These are phyloP conservation scores for Aspergillus arachidicola DNA, from an alignment of 2,329 filamentous ascomycete genomes.

Conservation along the genomic window DNA sequence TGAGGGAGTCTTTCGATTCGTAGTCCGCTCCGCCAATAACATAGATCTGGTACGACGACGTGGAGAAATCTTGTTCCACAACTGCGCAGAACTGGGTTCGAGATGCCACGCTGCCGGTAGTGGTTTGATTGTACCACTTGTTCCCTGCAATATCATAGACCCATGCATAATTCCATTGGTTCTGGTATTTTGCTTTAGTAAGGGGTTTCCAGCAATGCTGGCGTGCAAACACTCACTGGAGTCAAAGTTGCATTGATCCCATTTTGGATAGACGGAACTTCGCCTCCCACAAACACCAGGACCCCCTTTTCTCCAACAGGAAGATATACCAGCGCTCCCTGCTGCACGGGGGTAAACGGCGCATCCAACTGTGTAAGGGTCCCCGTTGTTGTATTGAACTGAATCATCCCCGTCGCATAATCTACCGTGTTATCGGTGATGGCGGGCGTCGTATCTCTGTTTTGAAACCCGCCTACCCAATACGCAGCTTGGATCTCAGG, in stretches of 20 bases:
- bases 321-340: constrained; percentile 17
- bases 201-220: neutral
- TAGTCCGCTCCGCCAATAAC: constrained; percentile 18
- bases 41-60: constrained; percentile 18
- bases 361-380: constrained; percentile 10
- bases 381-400: constrained; percentile 19
- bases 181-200: constrained; percentile 1
- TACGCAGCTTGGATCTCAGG: constrained; percentile 15
- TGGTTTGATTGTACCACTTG: constrained; percentile 23
- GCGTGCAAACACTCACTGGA: neutral
- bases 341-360: constrained; percentile 13
- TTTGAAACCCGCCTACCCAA: constrained; percentile 18
- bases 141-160: constrained; percentile 18
- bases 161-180: constrained; percentile 16
- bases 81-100: constrained; percentile 21
- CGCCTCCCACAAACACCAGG: constrained; percentile 21
- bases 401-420: constrained; percentile 14
- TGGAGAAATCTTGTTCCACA: constrained; percentile 14
- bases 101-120: constrained; percentile 13
- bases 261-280: constrained; percentile 17
- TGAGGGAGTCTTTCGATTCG: constrained; percentile 4
- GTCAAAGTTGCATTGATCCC: constrained; percentile 16
- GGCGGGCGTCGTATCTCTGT: constrained; percentile 11
- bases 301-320: constrained; percentile 12
- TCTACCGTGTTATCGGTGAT: constrained; percentile 15